Evolutionary conservation across 352 stramenopile species (phyloP).

Genomic region (Phytopythium cucurbitacearum): DNA sequence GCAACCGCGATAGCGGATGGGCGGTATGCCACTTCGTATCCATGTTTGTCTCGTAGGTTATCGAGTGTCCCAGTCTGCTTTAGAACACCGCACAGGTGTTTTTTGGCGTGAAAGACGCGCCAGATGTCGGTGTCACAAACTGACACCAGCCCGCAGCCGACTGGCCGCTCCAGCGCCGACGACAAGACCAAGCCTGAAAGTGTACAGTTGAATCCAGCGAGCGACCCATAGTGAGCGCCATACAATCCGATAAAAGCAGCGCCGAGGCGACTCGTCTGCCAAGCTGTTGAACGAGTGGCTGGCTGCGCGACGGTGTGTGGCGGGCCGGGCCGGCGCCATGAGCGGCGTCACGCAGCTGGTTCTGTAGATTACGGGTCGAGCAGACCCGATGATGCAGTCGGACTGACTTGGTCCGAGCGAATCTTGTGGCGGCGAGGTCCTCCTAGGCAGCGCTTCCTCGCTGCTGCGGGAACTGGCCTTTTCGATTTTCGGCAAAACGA

Average conservation of each 20-base stretch:
- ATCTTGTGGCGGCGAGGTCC: background rate
- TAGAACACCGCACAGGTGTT: too few species aligned
- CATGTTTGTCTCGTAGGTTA: conserved; percentile 4
- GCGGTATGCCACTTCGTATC: conserved; percentile 4
- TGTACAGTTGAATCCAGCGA: background rate
- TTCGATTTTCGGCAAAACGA: background rate
- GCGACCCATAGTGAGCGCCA: background rate
- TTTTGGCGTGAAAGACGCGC: background rate
- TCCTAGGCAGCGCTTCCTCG: background rate
- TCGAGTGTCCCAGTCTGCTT: background rate
- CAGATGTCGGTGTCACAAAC: background rate
- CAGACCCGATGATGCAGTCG: too few species aligned
- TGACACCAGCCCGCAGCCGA: background rate
- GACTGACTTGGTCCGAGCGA: background rate
- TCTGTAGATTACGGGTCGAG: background rate
- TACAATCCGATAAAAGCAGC: conserved; percentile 1
- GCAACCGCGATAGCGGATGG: background rate
- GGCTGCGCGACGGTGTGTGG: background rate
- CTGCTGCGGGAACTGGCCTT: background rate
- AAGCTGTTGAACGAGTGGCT: background rate
- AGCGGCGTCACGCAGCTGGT: conserved; percentile 1
- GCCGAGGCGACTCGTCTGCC: background rate
- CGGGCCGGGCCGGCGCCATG: background rate
- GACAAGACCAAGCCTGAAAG: background rate
- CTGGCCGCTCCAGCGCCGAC: background rate